These are phyloP conservation scores for Epithemia pelagica DNA, from an alignment of 108 stramenopile genomes.

Conservation along the genomic window DNA sequence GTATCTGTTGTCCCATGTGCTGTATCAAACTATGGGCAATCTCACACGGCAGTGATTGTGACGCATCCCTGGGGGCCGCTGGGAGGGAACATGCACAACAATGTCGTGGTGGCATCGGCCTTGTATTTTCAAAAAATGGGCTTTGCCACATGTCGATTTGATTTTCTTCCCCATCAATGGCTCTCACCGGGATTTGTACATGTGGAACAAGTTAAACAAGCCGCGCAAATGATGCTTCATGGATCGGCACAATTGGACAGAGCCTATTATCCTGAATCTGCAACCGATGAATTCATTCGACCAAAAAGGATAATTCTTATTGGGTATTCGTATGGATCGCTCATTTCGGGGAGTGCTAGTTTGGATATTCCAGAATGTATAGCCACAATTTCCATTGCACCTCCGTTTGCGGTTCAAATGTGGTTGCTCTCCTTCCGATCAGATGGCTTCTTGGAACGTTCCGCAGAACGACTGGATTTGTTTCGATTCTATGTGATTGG, in stretches of 20 bases:
- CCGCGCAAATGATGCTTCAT: conserved; percentile 25
- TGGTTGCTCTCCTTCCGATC: conserved; percentile 47
- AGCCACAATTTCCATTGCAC: conserved; percentile 39
- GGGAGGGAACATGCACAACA: conserved; percentile 58
- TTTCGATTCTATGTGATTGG: conserved; percentile 40
- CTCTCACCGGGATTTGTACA: conserved; percentile 34
- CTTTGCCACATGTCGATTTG: conserved; percentile 43
- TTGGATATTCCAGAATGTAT: conserved; percentile 29
- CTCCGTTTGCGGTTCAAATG: conserved; percentile 37
- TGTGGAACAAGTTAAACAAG: conserved; percentile 40
- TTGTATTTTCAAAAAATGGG: conserved; percentile 44
- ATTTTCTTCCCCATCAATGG: conserved; percentile 20
- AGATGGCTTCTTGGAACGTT: conserved; percentile 36
- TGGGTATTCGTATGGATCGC: conserved; percentile 58
- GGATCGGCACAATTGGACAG: not conserved
- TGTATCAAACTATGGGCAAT: not conserved
- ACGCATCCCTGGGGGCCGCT: conserved; percentile 61
- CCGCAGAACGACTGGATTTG: conserved; percentile 16
- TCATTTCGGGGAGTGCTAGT: conserved; percentile 39
- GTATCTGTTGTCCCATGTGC: not conserved
- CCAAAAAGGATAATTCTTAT: conserved; percentile 28
- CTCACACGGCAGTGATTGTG: conserved; percentile 22
- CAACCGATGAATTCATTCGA: conserved; percentile 7
- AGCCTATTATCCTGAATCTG: not conserved
- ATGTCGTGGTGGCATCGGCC: conserved; percentile 37